phyloP scores from a whole-genome alignment of 768 basidiomycete species.

The Boletellus sp. region DNA sequence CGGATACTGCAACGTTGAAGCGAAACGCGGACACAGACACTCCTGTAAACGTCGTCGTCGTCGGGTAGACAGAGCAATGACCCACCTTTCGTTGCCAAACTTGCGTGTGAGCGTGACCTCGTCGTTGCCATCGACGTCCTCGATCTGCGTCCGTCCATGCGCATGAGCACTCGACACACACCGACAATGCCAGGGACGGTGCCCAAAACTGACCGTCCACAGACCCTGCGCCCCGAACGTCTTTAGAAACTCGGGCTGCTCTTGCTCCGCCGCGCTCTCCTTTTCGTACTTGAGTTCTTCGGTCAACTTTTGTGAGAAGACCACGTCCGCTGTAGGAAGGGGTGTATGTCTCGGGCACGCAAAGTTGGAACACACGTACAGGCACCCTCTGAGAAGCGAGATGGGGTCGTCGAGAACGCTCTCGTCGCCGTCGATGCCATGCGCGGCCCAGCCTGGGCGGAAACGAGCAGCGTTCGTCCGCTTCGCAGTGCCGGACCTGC shows the following conservation, averaged over 20 bases:
- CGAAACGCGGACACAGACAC: neutral
- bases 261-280: constrained; percentile 43
- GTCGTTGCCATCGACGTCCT: constrained; percentile 68
- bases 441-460: constrained; percentile 12
- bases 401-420: constrained; percentile 39
- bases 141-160: constrained; percentile 44
- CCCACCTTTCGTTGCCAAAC: constrained; percentile 88
- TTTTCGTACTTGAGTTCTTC: constrained; percentile 88
- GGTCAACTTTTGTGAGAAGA: constrained; percentile 67
- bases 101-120: constrained; percentile 79
- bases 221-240: constrained; percentile 67
- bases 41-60: neutral
- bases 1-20: constrained; percentile 50
- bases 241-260: constrained; percentile 77
- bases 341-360: neutral
- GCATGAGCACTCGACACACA: neutral
- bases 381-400: constrained; percentile 41
- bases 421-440: constrained; percentile 28
- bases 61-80: constrained; percentile 11
- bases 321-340: constrained; percentile 61
- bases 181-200: no score
- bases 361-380: constrained; percentile 31
- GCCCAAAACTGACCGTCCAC: constrained; percentile 58
- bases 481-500: constrained; percentile 24
- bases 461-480: constrained; percentile 19